These are phyloP conservation scores for Chaetomium fimeti DNA, from an alignment of 495 filamentous ascomycete species.

Conservation along the genomic window DNA sequence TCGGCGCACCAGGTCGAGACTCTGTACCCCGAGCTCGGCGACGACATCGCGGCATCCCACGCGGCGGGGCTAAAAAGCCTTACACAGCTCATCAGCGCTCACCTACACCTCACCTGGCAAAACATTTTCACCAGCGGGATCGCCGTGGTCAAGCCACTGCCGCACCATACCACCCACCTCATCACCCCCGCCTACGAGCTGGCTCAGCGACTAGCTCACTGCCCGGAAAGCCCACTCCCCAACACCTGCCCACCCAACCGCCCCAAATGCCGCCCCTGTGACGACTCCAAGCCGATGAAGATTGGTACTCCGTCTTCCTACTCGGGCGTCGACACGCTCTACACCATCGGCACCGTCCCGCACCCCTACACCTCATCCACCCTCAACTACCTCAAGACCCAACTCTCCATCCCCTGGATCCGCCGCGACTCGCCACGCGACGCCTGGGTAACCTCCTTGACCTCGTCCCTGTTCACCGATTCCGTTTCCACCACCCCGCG, in stretches of 20 bases:
- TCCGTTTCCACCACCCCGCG: slow-evolving; percentile 61
- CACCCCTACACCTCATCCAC: slow-evolving; percentile 82
- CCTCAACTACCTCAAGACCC: slow-evolving; percentile 50
- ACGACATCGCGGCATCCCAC: slow-evolving; percentile 56
- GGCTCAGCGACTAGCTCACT: slow-evolving; percentile 69
- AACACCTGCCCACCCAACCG: slow-evolving; percentile 83
- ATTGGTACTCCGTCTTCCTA: slow-evolving; percentile 60
- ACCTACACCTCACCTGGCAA: slow-evolving; percentile 84
- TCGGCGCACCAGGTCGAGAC: slow-evolving; percentile 56
- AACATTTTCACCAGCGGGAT: slow-evolving; percentile 72
- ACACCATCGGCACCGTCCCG: slow-evolving; percentile 82
- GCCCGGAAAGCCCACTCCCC: slow-evolving; percentile 67
- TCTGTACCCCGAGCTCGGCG: slow-evolving; percentile 63
- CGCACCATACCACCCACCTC: slow-evolving; percentile 68
- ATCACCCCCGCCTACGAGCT: slow-evolving; percentile 67
- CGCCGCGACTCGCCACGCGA: slow-evolving; percentile 76
- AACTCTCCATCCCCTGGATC: slow-evolving; percentile 64
- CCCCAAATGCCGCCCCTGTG: slow-evolving; percentile 71
- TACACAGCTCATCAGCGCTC: slow-evolving; percentile 74
- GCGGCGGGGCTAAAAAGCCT: slow-evolving; percentile 61
- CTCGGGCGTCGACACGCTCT: slow-evolving; percentile 61
- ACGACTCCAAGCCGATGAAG: slow-evolving; percentile 52
- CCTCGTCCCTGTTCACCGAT: slow-evolving; percentile 63
- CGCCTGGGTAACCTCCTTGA: slow-evolving; percentile 71
- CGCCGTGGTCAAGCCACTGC: slow-evolving; percentile 72